Conservation (phyloP, 2,329 filamentous ascomycete species). For the Fragosphaeria purpurea region DNA sequence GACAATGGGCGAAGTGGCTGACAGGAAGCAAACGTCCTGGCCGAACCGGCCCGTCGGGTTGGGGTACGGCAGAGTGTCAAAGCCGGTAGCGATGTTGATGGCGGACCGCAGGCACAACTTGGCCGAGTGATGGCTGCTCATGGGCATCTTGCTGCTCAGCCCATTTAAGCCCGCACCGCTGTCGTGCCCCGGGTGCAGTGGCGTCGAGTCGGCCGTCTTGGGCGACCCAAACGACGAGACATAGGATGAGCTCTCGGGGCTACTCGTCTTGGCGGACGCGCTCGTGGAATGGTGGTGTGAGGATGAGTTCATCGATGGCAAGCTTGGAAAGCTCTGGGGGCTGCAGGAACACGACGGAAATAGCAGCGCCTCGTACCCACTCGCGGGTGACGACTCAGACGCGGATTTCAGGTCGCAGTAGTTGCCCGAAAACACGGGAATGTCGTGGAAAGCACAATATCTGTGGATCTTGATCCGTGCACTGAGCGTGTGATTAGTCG, state of each 20-base stretch:
- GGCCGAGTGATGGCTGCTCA: conserved; percentile 35
- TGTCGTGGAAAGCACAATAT: conserved; percentile 40
- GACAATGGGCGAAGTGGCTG: conserved; percentile 25
- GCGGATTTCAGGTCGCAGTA: conserved; percentile 37
- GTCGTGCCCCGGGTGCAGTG: neutral
- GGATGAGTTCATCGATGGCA: conserved; percentile 7
- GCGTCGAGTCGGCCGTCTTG: neutral
- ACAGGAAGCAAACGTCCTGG: conserved; percentile 23
- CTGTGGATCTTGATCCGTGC: conserved; percentile 42
- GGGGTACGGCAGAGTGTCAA: conserved; percentile 36
- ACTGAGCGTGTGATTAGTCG: conserved; percentile 17
- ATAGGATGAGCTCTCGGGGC: conserved; percentile 1
- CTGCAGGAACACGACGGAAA: conserved; percentile 27
- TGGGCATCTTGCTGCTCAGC: conserved; percentile 21
- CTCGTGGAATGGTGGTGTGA: neutral
- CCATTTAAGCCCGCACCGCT: neutral
- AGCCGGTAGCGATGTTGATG: conserved; percentile 35
- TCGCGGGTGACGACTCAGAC: conserved; percentile 12
- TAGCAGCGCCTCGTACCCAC: conserved; percentile 20
- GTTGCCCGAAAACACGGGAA: conserved; percentile 37
- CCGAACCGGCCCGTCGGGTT: conserved; percentile 26
- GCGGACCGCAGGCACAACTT: conserved; percentile 40
- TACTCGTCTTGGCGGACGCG: neutral
- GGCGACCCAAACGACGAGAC: conserved; percentile 1
- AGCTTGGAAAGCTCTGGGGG: neutral